Base-by-base conservation (phyloP, 805 yeast genomes). In the Kluyveromyces aestuarii region DNA sequence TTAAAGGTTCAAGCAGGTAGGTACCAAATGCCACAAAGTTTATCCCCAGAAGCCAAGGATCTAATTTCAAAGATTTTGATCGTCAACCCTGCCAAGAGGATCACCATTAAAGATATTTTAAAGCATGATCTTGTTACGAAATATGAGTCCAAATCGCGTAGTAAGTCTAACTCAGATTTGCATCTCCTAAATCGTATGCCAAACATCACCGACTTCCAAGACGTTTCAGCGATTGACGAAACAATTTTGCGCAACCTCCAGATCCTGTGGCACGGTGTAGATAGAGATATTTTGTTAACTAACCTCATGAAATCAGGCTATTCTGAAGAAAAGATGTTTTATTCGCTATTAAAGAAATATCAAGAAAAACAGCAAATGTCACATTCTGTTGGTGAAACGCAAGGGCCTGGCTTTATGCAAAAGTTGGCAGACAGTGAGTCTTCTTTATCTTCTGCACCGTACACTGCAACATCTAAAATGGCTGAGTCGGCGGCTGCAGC, bases 251-350 rank as follows among this genome's bases (percentile, higher is more conserved):
- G 82, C 52, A 87, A 84, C 58, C 70, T 87, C 55, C 83, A 83
- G 55, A 85, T 86, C 10, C 66, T 87, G 52, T 87, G 93, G 80
- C 96, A 86, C 63, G 91, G 90, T 48, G 83, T 82, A 50, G 70
- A 79, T 17, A 76, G 77, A 49, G 72, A 75, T n/a, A 67, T 72
- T 9, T 77, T 88, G 19, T 67, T 83, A 41, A 62, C 72, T 5
- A 75, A 77, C 51, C 68, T 88, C 44, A 54, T 81, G 48, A 72
- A 79, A 18, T 72, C 75, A 2, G 80, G 73, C 37, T 76, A 79
- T 50, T 81, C 81, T 50, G 76, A 88, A 2, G 96, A 87, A 58
- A 87, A 87, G 69, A 76, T 86, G 52, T 87, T 87, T 61, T 87
- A 88, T 66, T 82, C 84, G 54, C 66, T 88, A 45, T 70, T 87